A percentile compares a stretch with the other conserved stretches of the same genome.
phyloP scores from a whole-genome alignment of 257 asterid genomes.

The Voacanga thouarsii region DNA sequence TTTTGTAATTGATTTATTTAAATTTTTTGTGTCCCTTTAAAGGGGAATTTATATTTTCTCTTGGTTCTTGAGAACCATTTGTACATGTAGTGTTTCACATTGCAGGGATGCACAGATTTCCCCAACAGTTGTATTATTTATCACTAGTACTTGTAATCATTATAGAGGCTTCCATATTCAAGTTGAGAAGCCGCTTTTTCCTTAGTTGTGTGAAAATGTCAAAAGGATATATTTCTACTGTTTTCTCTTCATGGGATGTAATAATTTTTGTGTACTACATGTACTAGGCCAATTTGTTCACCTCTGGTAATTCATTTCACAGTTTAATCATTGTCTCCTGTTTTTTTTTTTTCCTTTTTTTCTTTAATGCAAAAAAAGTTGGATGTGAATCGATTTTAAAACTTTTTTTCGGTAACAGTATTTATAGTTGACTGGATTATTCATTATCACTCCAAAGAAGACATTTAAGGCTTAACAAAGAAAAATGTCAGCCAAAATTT shows the following conservation, averaged over 20 bases:
- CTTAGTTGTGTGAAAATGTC: neutral
- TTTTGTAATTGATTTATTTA: constrained; percentile 45
- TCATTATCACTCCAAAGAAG: no score
- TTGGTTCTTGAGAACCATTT: constrained; percentile 33
- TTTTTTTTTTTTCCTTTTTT: no score
- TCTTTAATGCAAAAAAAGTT: no score
- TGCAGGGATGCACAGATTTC: constrained; percentile 45
- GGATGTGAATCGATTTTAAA: no score
- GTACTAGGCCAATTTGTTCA: no score
- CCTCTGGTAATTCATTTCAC: neutral
- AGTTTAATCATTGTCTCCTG: no score
- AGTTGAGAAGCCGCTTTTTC: constrained; percentile 37
- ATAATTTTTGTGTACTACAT: neutral
- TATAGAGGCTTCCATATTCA: constrained; percentile 33
- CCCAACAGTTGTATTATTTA: constrained; percentile 23
- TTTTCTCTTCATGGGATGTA: neutral
- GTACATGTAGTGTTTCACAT: constrained; percentile 50
- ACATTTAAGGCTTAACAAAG: no score
- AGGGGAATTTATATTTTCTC: constrained; percentile 24
- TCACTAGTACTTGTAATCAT: constrained; percentile 16
- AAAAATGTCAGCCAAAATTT: no score
- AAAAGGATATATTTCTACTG: neutral
- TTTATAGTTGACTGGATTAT: no score
- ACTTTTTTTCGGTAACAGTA: no score
- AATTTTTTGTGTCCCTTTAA: constrained; percentile 30